Percentiles rank a stretch among this genome's conserved stretches.
Conservation (phyloP, 1,284 basidiomycete genomes). For the Heterobasidion annosum region DNA sequence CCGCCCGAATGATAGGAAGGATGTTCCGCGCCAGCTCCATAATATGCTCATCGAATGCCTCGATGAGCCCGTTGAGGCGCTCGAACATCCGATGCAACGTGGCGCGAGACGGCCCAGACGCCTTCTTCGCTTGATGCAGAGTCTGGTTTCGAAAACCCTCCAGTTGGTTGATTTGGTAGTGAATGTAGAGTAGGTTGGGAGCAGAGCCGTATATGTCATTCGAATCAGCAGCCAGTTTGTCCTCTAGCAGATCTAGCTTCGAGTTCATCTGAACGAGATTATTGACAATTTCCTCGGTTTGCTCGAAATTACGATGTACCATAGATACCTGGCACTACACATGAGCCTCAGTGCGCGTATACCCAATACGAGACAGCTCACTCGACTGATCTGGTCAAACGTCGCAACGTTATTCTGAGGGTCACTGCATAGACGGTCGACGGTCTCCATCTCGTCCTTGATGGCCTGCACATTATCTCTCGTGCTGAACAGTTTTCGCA, state of each 20-base stretch:
- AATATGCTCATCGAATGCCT: constrained; percentile 85
- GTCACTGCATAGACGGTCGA: constrained; percentile 76
- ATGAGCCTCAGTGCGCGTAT: neutral
- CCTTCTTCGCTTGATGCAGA: constrained; percentile 85
- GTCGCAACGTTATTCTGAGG: constrained; percentile 67
- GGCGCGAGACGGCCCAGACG: constrained; percentile 57
- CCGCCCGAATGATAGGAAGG: constrained; percentile 74
- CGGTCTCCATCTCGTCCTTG: constrained; percentile 86
- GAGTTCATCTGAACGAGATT: constrained; percentile 87
- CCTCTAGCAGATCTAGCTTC: constrained; percentile 73
- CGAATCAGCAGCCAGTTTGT: constrained; percentile 71
- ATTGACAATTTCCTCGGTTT: constrained; percentile 92
- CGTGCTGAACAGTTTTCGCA: constrained; percentile 80
- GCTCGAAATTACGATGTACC: constrained; percentile 92
- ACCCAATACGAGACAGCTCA: constrained; percentile 27
- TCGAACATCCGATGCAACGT: constrained; percentile 81
- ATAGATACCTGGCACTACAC: constrained; percentile 69
- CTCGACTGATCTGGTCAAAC: constrained; percentile 90
- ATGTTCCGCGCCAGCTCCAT: constrained; percentile 72
- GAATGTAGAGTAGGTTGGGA: constrained; percentile 83
- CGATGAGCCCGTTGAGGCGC: constrained; percentile 75
- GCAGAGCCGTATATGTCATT: constrained; percentile 74
- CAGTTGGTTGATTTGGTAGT: constrained; percentile 84
- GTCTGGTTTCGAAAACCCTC: constrained; percentile 92
- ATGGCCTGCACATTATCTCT: constrained; percentile 78